A percentile compares a stretch with the other conserved stretches of the same genome.
Evolutionary conservation across 371 early-diverging fungal genomes (phyloP).

Genomic region (Saksenaea oblongispora): DNA sequence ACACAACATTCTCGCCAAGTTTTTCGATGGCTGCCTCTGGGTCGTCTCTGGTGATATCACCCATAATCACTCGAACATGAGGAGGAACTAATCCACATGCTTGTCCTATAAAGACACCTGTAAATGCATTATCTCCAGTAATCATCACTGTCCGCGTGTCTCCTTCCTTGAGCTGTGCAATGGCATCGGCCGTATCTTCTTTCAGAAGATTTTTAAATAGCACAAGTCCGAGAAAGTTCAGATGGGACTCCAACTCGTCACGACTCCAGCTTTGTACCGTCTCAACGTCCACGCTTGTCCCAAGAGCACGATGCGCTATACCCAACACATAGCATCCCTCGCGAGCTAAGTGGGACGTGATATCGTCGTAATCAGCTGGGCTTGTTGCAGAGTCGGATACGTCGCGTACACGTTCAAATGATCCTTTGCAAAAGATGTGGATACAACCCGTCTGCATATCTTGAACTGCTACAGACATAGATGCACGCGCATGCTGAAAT

Average conservation of each 20-base stretch:
- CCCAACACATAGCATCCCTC: constrained; percentile 81
- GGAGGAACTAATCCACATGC: constrained; percentile 32
- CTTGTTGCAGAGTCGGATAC: constrained; percentile 30
- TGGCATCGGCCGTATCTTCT: constrained; percentile 65
- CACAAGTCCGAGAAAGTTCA: constrained; percentile 65
- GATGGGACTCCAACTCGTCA: constrained; percentile 63
- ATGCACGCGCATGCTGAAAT: constrained; percentile 77
- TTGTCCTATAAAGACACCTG: constrained; percentile 73
- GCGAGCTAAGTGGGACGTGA: constrained; percentile 56
- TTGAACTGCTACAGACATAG: constrained; percentile 76
- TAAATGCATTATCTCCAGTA: constrained; percentile 89
- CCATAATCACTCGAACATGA: constrained; percentile 54
- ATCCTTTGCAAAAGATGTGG: constrained; percentile 76
- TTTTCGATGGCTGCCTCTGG: constrained; percentile 80
- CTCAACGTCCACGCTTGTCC: constrained; percentile 24
- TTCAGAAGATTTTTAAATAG: constrained; percentile 87
- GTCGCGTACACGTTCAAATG: constrained; percentile 69
- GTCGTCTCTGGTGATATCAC: constrained; percentile 63
- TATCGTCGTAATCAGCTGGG: constrained; percentile 57
- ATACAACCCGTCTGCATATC: constrained; percentile 41
- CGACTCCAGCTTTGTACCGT: constrained; percentile 43
- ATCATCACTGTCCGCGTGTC: constrained; percentile 85
- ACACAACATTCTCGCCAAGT: constrained; percentile 48
- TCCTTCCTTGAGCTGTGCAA: constrained; percentile 71
- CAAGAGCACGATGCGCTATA: constrained; percentile 63